phyloP scores from a whole-genome alignment of 1,284 basidiomycete species.

The Puccinia triticina region DNA sequence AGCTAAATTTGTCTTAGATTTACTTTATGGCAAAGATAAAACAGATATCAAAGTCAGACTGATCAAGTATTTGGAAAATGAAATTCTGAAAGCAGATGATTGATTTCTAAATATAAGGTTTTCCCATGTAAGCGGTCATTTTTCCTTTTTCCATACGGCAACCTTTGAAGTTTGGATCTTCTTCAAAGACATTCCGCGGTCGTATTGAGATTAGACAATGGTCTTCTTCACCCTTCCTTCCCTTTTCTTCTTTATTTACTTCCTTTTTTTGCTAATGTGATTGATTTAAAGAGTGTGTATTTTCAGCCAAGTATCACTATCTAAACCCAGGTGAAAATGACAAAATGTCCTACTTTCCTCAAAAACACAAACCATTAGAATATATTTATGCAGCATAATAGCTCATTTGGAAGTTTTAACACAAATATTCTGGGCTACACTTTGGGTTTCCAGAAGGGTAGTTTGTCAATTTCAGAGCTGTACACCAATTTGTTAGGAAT shows the following conservation, averaged over 20 bases:
- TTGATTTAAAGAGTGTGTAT: background rate
- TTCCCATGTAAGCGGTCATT: background rate
- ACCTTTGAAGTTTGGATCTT: background rate
- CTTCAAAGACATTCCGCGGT: background rate
- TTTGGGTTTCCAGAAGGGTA: no score
- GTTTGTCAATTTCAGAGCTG: no score
- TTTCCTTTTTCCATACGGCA: background rate
- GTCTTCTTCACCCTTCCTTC: background rate
- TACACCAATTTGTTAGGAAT: no score
- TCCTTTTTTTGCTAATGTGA: background rate
- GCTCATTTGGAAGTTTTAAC: no score
- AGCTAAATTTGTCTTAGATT: slow-evolving; percentile 84
- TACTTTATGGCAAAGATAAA: slow-evolving; percentile 85
- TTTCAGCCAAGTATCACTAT: no score
- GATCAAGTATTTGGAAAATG: slow-evolving; percentile 90
- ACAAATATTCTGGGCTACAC: no score
- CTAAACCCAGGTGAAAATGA: no score
- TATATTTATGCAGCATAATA: no score
- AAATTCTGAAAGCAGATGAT: slow-evolving; percentile 64
- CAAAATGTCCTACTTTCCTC: no score
- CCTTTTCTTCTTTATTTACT: background rate
- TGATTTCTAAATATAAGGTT: slow-evolving; percentile 51
- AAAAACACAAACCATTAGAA: no score
- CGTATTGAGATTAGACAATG: background rate
- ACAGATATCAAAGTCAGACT: slow-evolving; percentile 91